Base-by-base conservation (phyloP, 352 stramenopile species). In the Globisporangium uncinulatum region DNA sequence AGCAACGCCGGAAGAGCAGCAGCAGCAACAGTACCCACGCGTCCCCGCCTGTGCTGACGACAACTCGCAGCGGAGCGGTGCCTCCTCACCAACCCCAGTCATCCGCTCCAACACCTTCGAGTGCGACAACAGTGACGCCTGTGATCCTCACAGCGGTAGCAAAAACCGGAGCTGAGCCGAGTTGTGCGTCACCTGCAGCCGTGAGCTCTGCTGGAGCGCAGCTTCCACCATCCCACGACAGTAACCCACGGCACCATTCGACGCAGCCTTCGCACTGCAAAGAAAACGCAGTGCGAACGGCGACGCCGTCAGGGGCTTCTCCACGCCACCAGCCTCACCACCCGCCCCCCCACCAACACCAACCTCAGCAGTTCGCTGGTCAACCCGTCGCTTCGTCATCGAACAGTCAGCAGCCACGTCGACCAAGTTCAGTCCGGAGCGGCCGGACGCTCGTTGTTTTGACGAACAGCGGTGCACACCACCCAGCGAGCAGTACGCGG, bases 371-470 rank as follows among this genome's bases (percentile, higher is more conserved):
- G 24, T 29, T 29, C 24, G 1, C 24, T 29, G 24, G 24, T 4
- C 24, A 29, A 29, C 4, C 24, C 24, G 24, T 1, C 1, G 24
- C 24, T 29, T 29, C 24, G 24, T 29, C 24, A 4, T 29, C 24
- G 24, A 42, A 29, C 61, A 65, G 6, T 13, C 61, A 65, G 13
- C 39, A 60, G 50, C 29, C 50, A 14, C 66, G 73, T 6, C 69
- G 76, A 13, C 74, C 76, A 6, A 74, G 63, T 15, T 84, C 74
- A 0, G 70, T 84, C 1, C 70, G 74, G 29, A 65, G 74, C n/a
- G 74, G 76, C 13, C 66, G 74, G 10, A 76, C 83, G 41, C 57
- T 87, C 1, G 74, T 87, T 29, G 51, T 74, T 39, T 56, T 72
- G 0, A 69, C 66, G 39, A 66, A 64, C 6, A 21, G 62, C 17